Evolutionary conservation across 139 green algal species (phyloP).

Genomic region (Closterium sp.): DNA sequence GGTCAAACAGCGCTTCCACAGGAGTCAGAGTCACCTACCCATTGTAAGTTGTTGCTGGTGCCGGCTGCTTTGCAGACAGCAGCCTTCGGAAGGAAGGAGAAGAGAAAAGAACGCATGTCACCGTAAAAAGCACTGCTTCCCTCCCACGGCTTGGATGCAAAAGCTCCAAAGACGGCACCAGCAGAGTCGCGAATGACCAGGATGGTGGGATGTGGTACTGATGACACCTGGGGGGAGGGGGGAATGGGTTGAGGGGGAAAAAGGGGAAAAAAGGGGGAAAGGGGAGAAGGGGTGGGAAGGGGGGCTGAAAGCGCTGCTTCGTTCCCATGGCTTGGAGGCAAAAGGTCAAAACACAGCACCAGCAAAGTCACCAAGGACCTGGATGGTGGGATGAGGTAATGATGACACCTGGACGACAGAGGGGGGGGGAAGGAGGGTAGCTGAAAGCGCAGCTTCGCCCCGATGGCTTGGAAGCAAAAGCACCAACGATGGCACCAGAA

Average conservation of each 20-base stretch:
- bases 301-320: slow-evolving; percentile 22
- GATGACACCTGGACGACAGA: not conserved
- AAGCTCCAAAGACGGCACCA: slow-evolving; percentile 38
- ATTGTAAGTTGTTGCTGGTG: slow-evolving; percentile 43
- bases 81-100: slow-evolving; percentile 2
- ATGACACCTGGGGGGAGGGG: not conserved
- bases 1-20: too few relatives aligned
- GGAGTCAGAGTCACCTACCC: not conserved
- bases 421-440: too few relatives aligned
- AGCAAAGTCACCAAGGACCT: slow-evolving; percentile 32
- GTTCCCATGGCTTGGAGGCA: slow-evolving; percentile 29
- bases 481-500: too few relatives aligned
- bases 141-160: slow-evolving; percentile 37
- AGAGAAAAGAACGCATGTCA: slow-evolving; percentile 30
- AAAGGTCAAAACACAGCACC: slow-evolving; percentile 33
- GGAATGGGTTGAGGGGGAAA: not conserved
- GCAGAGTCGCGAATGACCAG: slow-evolving; percentile 34
- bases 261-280: not conserved
- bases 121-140: slow-evolving; percentile 35
- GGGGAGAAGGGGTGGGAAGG: not conserved
- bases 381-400: not conserved
- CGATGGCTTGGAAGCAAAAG: too few relatives aligned
- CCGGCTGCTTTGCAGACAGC: slow-evolving; percentile 12
- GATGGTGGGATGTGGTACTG: not conserved
- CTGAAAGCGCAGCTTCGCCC: too few relatives aligned